phyloP scores from a whole-genome alignment of 768 basidiomycete species.

The Sporobolomyces roseus region DNA sequence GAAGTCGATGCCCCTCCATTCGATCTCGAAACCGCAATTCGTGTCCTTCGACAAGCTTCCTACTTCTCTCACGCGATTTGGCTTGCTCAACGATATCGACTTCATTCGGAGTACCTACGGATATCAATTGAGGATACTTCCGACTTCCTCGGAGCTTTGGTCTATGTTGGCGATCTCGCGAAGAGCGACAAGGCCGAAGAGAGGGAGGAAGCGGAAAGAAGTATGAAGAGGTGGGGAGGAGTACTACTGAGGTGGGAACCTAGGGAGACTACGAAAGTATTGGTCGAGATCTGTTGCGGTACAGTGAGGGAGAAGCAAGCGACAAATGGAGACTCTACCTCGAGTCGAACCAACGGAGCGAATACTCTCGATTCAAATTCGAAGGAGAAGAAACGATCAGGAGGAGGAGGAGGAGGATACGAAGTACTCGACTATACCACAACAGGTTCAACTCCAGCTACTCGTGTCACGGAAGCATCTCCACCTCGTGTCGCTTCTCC shows the following conservation, averaged over 20 bases:
- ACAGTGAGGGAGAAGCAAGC: background rate
- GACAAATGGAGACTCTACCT: background rate
- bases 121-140: slow-evolving; percentile 91
- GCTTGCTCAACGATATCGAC: slow-evolving; percentile 81
- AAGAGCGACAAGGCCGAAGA: slow-evolving; percentile 62
- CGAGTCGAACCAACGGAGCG: background rate
- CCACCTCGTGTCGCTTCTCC: background rate
- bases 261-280: slow-evolving; percentile 78
- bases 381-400: background rate
- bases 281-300: slow-evolving; percentile 86
- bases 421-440: slow-evolving; percentile 5
- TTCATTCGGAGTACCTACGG: slow-evolving; percentile 87
- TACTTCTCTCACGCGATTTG: slow-evolving; percentile 94
- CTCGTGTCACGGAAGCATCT: background rate
- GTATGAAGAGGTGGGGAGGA: slow-evolving; percentile 59
- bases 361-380: background rate
- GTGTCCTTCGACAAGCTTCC: slow-evolving; percentile 92
- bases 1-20: slow-evolving; percentile 71
- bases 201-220: slow-evolving; percentile 13
- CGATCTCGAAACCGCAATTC: slow-evolving; percentile 92
- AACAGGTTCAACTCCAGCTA: background rate
- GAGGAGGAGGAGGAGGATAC: slow-evolving; percentile 12
- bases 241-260: slow-evolving; percentile 75
- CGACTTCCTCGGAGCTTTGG: slow-evolving; percentile 72
- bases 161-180: slow-evolving; percentile 66